These are phyloP conservation scores for Talaromyces piceae DNA, from an alignment of 2,329 filamentous ascomycete species.

Conservation along the genomic window DNA sequence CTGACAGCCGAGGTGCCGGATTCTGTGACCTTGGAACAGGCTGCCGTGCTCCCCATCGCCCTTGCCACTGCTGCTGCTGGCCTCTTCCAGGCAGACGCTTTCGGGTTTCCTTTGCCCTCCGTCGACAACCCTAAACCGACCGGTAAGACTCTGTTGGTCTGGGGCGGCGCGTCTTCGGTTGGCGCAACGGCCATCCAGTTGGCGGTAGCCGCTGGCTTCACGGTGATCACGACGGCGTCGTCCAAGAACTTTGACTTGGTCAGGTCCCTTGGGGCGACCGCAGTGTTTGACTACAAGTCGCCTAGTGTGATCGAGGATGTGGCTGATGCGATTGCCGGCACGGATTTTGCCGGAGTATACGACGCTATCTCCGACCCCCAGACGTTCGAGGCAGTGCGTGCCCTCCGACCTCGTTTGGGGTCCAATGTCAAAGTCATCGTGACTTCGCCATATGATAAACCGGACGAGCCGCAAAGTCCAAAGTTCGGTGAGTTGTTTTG, in stretches of 20 bases:
- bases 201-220: constrained; percentile 32
- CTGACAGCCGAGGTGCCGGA: constrained; percentile 17
- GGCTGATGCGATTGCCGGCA: constrained; percentile 1
- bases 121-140: constrained; percentile 6
- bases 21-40: constrained; percentile 18
- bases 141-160: constrained; percentile 37
- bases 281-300: constrained; percentile 39
- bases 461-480: not conserved
- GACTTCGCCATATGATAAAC: not conserved
- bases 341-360: constrained; percentile 4
- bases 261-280: constrained; percentile 37
- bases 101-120: constrained; percentile 14
- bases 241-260: constrained; percentile 37
- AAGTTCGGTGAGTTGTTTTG: not conserved
- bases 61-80: constrained; percentile 19
- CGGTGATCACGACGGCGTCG: constrained; percentile 31
- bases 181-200: constrained; percentile 38
- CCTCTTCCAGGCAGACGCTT: constrained; percentile 18
- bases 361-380: not conserved
- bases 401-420: not conserved
- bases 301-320: constrained; percentile 6
- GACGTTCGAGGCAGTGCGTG: not conserved
- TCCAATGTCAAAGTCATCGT: constrained; percentile 1
- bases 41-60: constrained; percentile 21
- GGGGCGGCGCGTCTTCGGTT: constrained; percentile 44